A percentile compares a stretch with the other conserved stretches of the same genome.
Conservation (phyloP, 768 basidiomycete genomes). For the Xerocomellus dryophilus region DNA sequence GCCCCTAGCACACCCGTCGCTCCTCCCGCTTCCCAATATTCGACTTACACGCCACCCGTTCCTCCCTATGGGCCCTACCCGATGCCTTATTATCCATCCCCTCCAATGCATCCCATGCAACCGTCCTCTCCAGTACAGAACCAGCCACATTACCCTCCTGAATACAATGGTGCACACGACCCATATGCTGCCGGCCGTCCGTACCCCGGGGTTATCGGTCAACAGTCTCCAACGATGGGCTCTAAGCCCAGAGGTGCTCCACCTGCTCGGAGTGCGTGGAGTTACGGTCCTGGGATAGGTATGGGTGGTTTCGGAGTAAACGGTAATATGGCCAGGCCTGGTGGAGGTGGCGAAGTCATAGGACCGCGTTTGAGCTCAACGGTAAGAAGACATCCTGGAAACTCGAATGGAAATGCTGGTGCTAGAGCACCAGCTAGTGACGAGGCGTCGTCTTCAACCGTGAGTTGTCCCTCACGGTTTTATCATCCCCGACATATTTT, state of each 20-base stretch:
- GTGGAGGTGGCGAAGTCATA: constrained; percentile 44
- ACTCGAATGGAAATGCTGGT: constrained; percentile 50
- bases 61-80: constrained; percentile 37
- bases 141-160: constrained; percentile 26
- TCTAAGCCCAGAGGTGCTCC: constrained; percentile 34
- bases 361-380: constrained; percentile 61
- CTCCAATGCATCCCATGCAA: constrained; percentile 28
- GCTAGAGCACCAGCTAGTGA: constrained; percentile 64
- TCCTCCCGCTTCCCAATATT: constrained; percentile 33
- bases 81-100: constrained; percentile 32
- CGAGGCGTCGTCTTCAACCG: constrained; percentile 73
- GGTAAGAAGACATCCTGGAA: constrained; percentile 48
- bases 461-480: constrained; percentile 41
- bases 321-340: constrained; percentile 22
- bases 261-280: constrained; percentile 58
- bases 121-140: constrained; percentile 26
- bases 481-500: not conserved
- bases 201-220: constrained; percentile 32
- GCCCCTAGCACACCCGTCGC: constrained; percentile 30
- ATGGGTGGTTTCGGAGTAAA: constrained; percentile 42
- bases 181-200: constrained; percentile 21
- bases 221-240: constrained; percentile 28
- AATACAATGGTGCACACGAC: constrained; percentile 30
- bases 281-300: constrained; percentile 62
- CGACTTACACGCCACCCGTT: constrained; percentile 31